Percentiles rank a stretch among this genome's conserved stretches.
These are phyloP conservation scores for Chrysosporium queenslandicum DNA, from an alignment of 2,329 filamentous ascomycete species.

Conservation along the genomic window DNA sequence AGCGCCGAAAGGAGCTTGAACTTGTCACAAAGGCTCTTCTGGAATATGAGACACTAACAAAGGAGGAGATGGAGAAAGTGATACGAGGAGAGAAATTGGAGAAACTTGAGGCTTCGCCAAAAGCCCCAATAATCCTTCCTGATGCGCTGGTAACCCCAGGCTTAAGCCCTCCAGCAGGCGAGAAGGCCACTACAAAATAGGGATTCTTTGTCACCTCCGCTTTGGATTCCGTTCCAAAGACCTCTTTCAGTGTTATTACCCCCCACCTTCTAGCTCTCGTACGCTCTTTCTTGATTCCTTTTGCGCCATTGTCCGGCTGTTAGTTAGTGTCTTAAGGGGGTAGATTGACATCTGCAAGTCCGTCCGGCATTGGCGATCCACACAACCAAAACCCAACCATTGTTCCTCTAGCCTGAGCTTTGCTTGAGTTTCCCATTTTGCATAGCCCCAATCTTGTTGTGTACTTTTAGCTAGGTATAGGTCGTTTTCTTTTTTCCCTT, in stretches of 20 bases:
- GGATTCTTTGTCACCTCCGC: neutral
- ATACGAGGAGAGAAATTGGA: conserved; percentile 74
- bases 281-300: neutral
- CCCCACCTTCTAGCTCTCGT: neutral
- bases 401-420: neutral
- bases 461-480: conserved; percentile 11
- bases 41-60: conserved; percentile 86
- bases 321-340: no score
- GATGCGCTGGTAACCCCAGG: conserved; percentile 32
- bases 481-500: neutral
- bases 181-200: conserved; percentile 22
- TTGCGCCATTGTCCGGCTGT: no score
- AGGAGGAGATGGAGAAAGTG: conserved; percentile 81
- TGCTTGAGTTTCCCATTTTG: neutral
- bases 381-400: neutral
- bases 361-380: no score
- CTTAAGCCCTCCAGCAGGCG: conserved; percentile 15
- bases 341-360: no score
- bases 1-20: conserved; percentile 75
- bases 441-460: neutral
- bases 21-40: conserved; percentile 78
- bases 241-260: neutral
- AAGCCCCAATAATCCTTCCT: conserved; percentile 57
- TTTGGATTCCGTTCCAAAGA: neutral
- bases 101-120: conserved; percentile 47